Evolutionary conservation across 345 rosid species (phyloP).

Genomic region (Corymbia maculata): DNA sequence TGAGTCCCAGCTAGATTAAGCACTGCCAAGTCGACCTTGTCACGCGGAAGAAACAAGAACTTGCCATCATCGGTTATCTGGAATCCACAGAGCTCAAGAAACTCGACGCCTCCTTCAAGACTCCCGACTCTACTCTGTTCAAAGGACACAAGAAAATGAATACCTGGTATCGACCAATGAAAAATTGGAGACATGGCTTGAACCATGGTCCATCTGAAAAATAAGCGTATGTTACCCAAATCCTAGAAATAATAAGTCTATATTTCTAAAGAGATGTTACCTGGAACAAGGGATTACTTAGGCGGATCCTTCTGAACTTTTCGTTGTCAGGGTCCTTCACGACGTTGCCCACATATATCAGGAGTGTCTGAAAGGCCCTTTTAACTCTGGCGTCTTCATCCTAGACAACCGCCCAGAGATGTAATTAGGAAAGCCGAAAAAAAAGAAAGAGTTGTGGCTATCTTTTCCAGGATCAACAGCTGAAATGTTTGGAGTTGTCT

Average conservation of each 20-base stretch:
- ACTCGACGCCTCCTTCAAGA: slow-evolving; percentile 45
- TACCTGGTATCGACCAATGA: background rate
- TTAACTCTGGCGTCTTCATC: slow-evolving; percentile 41
- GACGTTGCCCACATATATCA: slow-evolving; percentile 50
- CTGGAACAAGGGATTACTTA: slow-evolving; percentile 52
- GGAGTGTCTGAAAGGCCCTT: slow-evolving; percentile 61
- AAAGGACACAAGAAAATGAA: background rate
- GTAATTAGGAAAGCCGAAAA: background rate
- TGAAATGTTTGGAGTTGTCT: background rate
- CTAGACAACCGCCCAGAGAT: slow-evolving; percentile 7
- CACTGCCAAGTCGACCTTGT: slow-evolving; percentile 30
- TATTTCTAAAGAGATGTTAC: slow-evolving; percentile 6
- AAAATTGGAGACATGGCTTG: background rate
- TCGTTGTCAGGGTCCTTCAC: slow-evolving; percentile 47
- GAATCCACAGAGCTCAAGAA: slow-evolving; percentile 86
- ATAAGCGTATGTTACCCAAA: background rate
- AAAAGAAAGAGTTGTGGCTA: background rate
- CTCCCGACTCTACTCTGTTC: slow-evolving; percentile 60
- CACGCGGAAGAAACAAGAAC: slow-evolving; percentile 38
- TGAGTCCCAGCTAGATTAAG: slow-evolving; percentile 43
- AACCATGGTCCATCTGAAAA: background rate
- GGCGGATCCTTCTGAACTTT: slow-evolving; percentile 62
- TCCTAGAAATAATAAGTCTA: background rate
- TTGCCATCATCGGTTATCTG: slow-evolving; percentile 37
- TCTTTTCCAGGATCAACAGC: background rate